phyloP scores from a whole-genome alignment of 257 asterid genomes.

The Scutellaria baicalensis region DNA sequence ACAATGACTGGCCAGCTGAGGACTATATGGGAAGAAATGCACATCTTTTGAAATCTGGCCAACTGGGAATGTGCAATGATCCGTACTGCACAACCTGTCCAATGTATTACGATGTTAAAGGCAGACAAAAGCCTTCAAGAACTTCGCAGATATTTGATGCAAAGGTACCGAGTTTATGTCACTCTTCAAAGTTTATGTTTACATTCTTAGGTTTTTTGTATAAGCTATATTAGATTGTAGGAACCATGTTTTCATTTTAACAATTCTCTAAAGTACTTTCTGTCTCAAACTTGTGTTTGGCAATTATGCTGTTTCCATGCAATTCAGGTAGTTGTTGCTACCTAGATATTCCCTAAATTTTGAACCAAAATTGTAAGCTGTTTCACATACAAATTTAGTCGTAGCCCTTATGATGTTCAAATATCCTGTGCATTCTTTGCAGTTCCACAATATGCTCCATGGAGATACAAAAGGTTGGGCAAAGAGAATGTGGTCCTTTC shows the following conservation, averaged over 20 bases:
- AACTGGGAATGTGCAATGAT: constrained; percentile 86
- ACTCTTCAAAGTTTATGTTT: neutral
- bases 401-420: neutral
- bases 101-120: constrained; percentile 44
- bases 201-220: neutral
- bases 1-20: constrained; percentile 37
- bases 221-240: neutral
- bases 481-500: constrained; percentile 36
- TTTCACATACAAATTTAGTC: neutral
- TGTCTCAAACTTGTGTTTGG: neutral
- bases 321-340: neutral
- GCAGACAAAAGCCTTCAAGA: constrained; percentile 35
- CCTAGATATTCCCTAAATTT: neutral
- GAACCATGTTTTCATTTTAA: neutral
- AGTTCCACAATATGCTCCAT: constrained; percentile 61
- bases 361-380: neutral
- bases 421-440: constrained; percentile 14
- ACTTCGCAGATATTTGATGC: constrained; percentile 52
- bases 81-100: constrained; percentile 98
- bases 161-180: constrained; percentile 38
- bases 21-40: constrained; percentile 48
- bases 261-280: neutral
- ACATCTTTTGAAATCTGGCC: constrained; percentile 83
- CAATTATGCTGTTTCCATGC: neutral
- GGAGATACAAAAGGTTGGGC: constrained; percentile 90